Percentiles rank a stretch among this genome's conserved stretches.
Conservation (phyloP, 163 green algal species). For the Scenedesmus sp. region DNA sequence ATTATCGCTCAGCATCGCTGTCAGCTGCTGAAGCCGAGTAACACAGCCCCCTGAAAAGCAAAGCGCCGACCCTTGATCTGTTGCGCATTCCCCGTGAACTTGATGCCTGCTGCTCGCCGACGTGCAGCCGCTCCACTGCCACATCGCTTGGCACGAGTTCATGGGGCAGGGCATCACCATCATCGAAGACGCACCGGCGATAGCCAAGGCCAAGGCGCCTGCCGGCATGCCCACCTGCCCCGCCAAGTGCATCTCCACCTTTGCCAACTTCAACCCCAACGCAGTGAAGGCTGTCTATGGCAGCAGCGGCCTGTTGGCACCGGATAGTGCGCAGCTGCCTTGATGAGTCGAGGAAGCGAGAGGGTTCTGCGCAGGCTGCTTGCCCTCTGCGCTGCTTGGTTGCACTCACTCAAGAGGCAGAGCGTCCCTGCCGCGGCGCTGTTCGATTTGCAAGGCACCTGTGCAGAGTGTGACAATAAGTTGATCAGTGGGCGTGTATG, state of each 20-base stretch:
- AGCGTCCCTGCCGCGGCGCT: no score
- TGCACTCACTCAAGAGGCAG: no score
- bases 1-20: no score
- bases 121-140: slow-evolving; percentile 4
- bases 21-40: no score
- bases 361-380: not conserved
- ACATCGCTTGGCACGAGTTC: slow-evolving; percentile 42
- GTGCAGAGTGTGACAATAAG: no score
- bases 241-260: slow-evolving; percentile 22
- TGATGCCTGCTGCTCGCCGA: not conserved
- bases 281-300: not conserved
- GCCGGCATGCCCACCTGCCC: slow-evolving; percentile 31
- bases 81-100: not conserved
- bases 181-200: slow-evolving; percentile 7
- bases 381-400: no score
- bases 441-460: no score
- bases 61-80: not conserved
- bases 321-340: not conserved
- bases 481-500: no score
- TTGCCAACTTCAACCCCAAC: slow-evolving; percentile 40
- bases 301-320: slow-evolving; percentile 35
- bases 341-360: not conserved
- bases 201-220: slow-evolving; percentile 1
- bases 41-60: no score
- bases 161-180: slow-evolving; percentile 46